Conservation (phyloP, 1,284 basidiomycete species). For the Sanghuangporus baumii region DNA sequence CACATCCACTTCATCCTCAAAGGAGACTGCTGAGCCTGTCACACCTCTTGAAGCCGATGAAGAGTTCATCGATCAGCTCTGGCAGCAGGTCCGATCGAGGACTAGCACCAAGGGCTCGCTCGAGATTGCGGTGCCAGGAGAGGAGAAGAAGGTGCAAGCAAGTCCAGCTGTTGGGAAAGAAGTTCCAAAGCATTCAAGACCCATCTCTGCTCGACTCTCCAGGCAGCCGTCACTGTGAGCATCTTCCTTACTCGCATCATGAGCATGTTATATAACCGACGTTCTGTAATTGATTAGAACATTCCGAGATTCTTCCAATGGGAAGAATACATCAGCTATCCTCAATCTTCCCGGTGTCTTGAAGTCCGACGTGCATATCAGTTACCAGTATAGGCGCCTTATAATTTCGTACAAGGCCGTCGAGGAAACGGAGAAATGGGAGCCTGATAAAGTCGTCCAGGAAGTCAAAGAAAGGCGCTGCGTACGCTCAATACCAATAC, state of each 20-base stretch:
- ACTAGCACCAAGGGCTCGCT: not conserved
- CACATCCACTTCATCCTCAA: conserved; percentile 2
- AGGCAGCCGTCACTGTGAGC: conserved; percentile 1
- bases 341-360: conserved; percentile 61
- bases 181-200: not conserved
- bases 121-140: not conserved
- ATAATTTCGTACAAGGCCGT: conserved; percentile 61
- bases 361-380: conserved; percentile 69
- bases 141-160: not conserved
- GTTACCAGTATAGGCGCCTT: conserved; percentile 56
- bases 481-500: conserved; percentile 41
- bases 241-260: not conserved
- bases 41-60: conserved; percentile 11
- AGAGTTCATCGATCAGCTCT: conserved; percentile 11
- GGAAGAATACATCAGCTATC: conserved; percentile 26
- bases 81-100: conserved; percentile 11
- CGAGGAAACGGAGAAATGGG: conserved; percentile 52
- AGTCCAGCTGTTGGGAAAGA: not conserved
- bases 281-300: not conserved
- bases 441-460: conserved; percentile 50
- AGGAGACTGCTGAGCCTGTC: conserved; percentile 1
- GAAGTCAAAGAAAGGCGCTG: conserved; percentile 53
- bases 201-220: not conserved
- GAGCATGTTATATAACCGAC: not conserved
- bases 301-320: conserved; percentile 7